Evolutionary conservation across 1,284 basidiomycete species (phyloP), one percentile per base, ranked within the genome.

Genomic region (Pseudozyma sp.): DNA sequence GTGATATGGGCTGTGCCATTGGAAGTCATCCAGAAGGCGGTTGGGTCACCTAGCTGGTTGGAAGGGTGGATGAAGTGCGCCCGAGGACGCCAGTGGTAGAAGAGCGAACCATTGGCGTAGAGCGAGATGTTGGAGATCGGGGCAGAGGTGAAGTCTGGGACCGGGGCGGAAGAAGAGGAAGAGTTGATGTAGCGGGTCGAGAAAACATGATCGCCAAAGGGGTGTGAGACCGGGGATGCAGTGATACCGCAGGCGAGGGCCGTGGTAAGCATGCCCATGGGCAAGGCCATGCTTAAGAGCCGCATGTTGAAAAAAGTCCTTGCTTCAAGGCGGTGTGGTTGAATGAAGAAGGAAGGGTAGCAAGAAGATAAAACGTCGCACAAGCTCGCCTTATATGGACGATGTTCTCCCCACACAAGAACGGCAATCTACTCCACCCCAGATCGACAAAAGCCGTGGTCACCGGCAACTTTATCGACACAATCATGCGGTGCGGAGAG

Each of bases 41-140:
- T 74, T 0, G 70, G 65, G 40, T 74, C 70, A 13, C 70, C 70
- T n/a, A 68, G 56, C 19, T 69, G 60, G 19, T 69, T 53, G n/a
- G 61, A 61, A 2, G 70, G 70, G 44, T 74, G 65, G 25, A 74
- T 65, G 43, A 69, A 74, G 59, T 74, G 70, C 4, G 70, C 61
- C 3, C 40, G 45, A 1, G 66, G 70, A 16, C 70, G 60, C 70
- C 70, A 74, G 52, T 74, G 70, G 49, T 59, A 50, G 61, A 64
- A 74, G 21, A 74, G 66, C 13, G 49, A 53, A 16, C 58, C 58
- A 52, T 69, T 69, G 25, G 65, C 45, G 40, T 65, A 64, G 36
- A 19, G 40, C 5, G 53, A 59, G 61, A 74, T 58, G 58, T 69
- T 65, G 45, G 57, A n/a, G 44, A 64, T 43, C 4, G 70, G 70